Base-by-base conservation (phyloP, 75 land plant genomes). In the Selaginella moellendorffii region DNA sequence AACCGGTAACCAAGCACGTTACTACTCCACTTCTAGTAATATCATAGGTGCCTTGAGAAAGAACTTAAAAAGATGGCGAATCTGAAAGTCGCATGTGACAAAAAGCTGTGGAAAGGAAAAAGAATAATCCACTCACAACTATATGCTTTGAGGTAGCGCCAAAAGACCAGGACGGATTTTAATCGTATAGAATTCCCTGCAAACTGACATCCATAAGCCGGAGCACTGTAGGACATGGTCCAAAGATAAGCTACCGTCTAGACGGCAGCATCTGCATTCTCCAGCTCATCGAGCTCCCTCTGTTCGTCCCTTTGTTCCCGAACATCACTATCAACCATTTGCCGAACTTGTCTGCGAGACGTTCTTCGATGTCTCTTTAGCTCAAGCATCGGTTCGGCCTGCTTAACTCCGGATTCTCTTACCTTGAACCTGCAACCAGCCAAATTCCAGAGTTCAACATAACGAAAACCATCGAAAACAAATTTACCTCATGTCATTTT, bases 401-500 rank as follows among this genome's bases (percentile, higher is more conserved):
- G 83, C 70, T 80, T 77, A 19, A 87, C 82, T 59, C 97, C 97
- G 75, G 69, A 73, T 23, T 71, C 80, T 20, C 85, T 71, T 27
- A 78, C 61, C 79, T 91, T 91, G 66, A 76, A 79, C 83, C 97
- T 22, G 20, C n/a, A 70, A 62, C 63, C 25, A 22, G 53, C 42
- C 54, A 25, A 23, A 63, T 66, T 27, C 17, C 29, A 25, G 28
- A 53, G n/a, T 9, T 24, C 23, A 9, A 27, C 9, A 46, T 61
- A n/a, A 36, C 22, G 18, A 25, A 26, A 24, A 20, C 1, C 21
- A 54, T 18, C 27, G 26, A 29, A 56, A n/a, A 1, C 12, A 60
- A 26, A 61, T 73, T 30, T 81, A 85, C 98, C 96, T 88, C 25
- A 89, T 79, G 54, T 83, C 90, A 67, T 83, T 68, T 70, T 93